Evolutionary conservation across 73 alveolate species (phyloP).

Genomic region (Halteria grandinella): DNA sequence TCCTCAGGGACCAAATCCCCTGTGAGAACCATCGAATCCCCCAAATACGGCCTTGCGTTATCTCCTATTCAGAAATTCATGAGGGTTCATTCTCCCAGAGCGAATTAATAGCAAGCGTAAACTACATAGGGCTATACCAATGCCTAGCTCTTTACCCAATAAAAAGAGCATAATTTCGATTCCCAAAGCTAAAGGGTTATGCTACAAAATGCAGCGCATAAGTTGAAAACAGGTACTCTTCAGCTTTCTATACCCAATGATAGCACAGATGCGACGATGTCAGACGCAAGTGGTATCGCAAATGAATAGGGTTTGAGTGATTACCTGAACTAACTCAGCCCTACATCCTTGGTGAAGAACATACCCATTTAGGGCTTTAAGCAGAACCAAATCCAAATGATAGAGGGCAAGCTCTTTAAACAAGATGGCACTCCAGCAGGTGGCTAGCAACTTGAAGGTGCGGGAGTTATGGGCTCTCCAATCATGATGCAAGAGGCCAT

Average conservation of each 20-base stretch:
- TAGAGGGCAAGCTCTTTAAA: slow-evolving; percentile 22
- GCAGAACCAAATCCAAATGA: slow-evolving; percentile 18
- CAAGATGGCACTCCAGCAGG: not conserved
- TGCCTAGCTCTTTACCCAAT: slow-evolving; percentile 10
- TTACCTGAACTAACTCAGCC: slow-evolving; percentile 6
- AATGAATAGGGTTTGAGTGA: not conserved
- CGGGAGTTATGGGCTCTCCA: too few relatives aligned
- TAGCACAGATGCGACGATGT: not conserved
- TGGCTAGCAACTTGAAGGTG: too few relatives aligned
- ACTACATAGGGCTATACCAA: not conserved
- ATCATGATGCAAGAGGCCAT: too few relatives aligned
- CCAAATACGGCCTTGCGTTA: slow-evolving; percentile 46
- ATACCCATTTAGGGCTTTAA: slow-evolving; percentile 30
- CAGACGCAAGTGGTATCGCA: not conserved
- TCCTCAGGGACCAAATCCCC: slow-evolving; percentile 3
- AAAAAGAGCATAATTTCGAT: slow-evolving; percentile 25
- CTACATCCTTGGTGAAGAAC: slow-evolving; percentile 10
- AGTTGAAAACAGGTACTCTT: too few relatives aligned
- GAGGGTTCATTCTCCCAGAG: slow-evolving; percentile 19
- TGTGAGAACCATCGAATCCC: slow-evolving; percentile 33
- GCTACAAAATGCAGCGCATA: slow-evolving; percentile 23
- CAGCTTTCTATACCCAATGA: too few relatives aligned
- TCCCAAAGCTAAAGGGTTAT: slow-evolving; percentile 1
- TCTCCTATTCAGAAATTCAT: slow-evolving; percentile 30
- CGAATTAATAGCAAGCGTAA: too few relatives aligned